These are phyloP conservation scores for Taxawa tesnikishii DNA, from an alignment of 2,329 filamentous ascomycete genomes.

Conservation along the genomic window DNA sequence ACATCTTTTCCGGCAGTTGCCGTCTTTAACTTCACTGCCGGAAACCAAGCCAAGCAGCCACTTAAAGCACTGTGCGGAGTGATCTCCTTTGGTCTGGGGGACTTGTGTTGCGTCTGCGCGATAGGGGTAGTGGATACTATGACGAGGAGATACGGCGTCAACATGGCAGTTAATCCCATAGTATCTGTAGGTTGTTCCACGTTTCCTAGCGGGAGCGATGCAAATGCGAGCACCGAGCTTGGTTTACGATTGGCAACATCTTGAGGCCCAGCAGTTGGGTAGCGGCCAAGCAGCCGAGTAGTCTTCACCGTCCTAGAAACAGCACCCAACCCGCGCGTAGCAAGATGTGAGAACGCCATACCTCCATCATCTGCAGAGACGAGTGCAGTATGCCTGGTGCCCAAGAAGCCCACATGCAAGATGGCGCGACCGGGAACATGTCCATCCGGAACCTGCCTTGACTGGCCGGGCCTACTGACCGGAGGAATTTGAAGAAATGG, in stretches of 20 bases:
- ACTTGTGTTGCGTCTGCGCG: slow-evolving; percentile 93
- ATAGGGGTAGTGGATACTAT: slow-evolving; percentile 95
- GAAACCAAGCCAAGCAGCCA: slow-evolving; percentile 93
- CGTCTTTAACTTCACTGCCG: slow-evolving; percentile 80
- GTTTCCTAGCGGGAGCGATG: slow-evolving; percentile 84
- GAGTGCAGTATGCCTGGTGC: slow-evolving; percentile 82
- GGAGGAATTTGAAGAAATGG: slow-evolving; percentile 84
- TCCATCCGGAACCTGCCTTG: slow-evolving; percentile 62
- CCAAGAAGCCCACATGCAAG: slow-evolving; percentile 87
- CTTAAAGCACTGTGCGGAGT: slow-evolving; percentile 83
- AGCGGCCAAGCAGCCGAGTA: slow-evolving; percentile 79
- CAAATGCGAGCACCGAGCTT: slow-evolving; percentile 88
- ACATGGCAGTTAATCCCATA: slow-evolving; percentile 83
- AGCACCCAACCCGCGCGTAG: slow-evolving; percentile 77
- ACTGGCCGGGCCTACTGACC: slow-evolving; percentile 51
- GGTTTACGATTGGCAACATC: slow-evolving; percentile 65
- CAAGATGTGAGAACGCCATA: slow-evolving; percentile 97
- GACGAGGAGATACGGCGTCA: slow-evolving; percentile 89
- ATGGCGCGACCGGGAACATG: slow-evolving; percentile 69
- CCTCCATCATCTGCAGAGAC: slow-evolving; percentile 90
- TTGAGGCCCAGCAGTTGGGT: slow-evolving; percentile 57
- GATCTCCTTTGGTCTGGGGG: slow-evolving; percentile 80
- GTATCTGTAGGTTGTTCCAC: slow-evolving; percentile 77
- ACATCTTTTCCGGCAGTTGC: slow-evolving; percentile 46
- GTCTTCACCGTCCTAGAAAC: slow-evolving; percentile 80